Evolutionary conservation across 1,284 basidiomycete species (phyloP), one percentile per base, ranked within the genome.

Genomic region (Dichomitus squalens): DNA sequence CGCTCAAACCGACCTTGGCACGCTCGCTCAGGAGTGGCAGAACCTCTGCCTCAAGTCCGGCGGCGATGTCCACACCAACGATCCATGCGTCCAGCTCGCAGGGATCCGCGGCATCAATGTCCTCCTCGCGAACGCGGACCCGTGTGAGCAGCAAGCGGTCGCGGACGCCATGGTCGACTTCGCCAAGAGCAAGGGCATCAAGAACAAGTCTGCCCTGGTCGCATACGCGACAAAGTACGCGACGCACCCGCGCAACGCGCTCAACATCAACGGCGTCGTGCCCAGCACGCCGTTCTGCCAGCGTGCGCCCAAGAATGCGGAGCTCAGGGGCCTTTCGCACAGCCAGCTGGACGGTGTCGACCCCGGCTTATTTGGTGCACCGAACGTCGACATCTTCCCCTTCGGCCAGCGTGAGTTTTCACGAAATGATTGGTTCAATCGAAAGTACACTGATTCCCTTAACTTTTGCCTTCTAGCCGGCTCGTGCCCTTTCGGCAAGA

Each of bases 81-180:
- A 76, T 21, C 75, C 77, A 7, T 81, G 79, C 64, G 74, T 76
- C 52, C 64, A 70, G 27, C 71, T 77, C 18, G 78, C 73, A 7
- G 76, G 76, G n/a, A 54, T 74, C 43, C 63, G 61, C 39, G 76
- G 75, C 27, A 75, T 76, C 64, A 74, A 73, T 58, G 75, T 77
- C 14, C 73, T 81, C 33, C 72, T 76, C 36, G 76, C 75, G 35
- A 70, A 73, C 38, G 75, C 77, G 3, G 75, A 76, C 60, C 70
- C 76, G n/a, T 81, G 79, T 63, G 78, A 70, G 25, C 79, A 81
- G 57, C 79, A 80, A 64, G 71, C 75, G 57, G 72, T 75, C 49
- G 77, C 79, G 4, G 79, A 82, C 62, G 69, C 68, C 18, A 82
- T 82, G 79, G 75, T 81, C 60, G 72, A 72, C 49, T 81, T 78